These are phyloP conservation scores for Clitoria ternatea DNA, from an alignment of 306 rosid species.

Conservation along the genomic window DNA sequence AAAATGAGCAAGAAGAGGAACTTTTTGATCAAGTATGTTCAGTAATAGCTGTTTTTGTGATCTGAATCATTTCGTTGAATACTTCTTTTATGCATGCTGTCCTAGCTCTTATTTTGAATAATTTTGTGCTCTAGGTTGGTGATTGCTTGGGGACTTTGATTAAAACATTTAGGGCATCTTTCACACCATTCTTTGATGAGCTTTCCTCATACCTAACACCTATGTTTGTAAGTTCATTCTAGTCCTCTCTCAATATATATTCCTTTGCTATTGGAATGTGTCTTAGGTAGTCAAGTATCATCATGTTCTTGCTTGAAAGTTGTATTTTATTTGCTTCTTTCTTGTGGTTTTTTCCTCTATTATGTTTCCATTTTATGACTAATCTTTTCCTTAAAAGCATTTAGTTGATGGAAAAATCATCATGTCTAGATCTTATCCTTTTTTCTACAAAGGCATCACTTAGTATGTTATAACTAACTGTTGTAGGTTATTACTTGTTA, in stretches of 20 bases:
- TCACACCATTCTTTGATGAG: conserved; percentile 95
- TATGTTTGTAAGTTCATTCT: conserved; percentile 76
- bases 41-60: not conserved
- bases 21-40: conserved; percentile 83
- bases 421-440: not conserved
- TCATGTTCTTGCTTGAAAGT: not conserved
- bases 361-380: not conserved
- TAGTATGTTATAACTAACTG: too few species aligned
- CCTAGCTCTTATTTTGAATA: not conserved
- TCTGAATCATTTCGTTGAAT: not conserved
- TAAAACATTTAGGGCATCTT: conserved; percentile 80
- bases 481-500: too few species aligned
- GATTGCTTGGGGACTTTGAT: conserved; percentile 95
- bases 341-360: not conserved
- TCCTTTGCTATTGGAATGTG: not conserved
- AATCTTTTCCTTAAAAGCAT: not conserved
- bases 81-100: conserved; percentile 1
- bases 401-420: not conserved
- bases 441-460: not conserved
- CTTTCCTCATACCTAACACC: conserved; percentile 82
- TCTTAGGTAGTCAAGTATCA: not conserved
- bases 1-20: conserved; percentile 98
- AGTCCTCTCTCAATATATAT: not conserved
- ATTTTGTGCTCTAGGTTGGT: conserved; percentile 62
- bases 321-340: not conserved